These are phyloP conservation scores for Suillus variegatus DNA, from an alignment of 768 basidiomycete genomes.

Conservation along the genomic window DNA sequence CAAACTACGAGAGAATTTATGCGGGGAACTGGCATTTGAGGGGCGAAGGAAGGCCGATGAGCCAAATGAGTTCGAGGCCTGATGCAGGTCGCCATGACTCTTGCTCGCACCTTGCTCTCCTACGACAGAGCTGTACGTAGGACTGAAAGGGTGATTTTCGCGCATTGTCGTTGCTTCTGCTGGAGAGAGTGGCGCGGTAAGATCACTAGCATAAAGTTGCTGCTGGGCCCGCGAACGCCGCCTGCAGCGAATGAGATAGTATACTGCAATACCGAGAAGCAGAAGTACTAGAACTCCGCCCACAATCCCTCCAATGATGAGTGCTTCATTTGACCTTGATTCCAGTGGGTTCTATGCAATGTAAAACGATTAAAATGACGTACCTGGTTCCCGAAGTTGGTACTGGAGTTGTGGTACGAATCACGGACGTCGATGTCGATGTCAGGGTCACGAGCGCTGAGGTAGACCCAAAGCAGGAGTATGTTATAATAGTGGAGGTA, in stretches of 20 bases:
- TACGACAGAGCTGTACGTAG: background rate
- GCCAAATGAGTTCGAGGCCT: background rate
- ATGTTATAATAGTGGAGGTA: background rate
- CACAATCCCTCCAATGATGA: slow-evolving; percentile 11
- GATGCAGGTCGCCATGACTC: background rate
- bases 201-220: slow-evolving; percentile 3
- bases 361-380: background rate
- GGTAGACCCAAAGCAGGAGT: background rate
- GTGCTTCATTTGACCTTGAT: slow-evolving; percentile 5
- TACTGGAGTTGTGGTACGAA: background rate
- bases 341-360: background rate
- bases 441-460: background rate
- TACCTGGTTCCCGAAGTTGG: slow-evolving; percentile 1
- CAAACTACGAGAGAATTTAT: too few species aligned
- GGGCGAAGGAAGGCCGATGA: slow-evolving; percentile 6
- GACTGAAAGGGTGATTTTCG: slow-evolving; percentile 1
- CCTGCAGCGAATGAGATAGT: slow-evolving; percentile 5
- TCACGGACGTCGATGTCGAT: background rate
- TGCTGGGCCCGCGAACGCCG: background rate
- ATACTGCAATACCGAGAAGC: slow-evolving; percentile 1
- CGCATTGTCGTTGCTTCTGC: background rate
- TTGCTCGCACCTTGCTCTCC: background rate
- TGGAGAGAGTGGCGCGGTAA: background rate
- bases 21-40: background rate
- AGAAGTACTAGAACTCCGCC: slow-evolving; percentile 7